A percentile compares a stretch with the other conserved stretches of the same genome.
Evolutionary conservation across 2,329 filamentous ascomycete species (phyloP).

Genomic region (Phialophora expanda): DNA sequence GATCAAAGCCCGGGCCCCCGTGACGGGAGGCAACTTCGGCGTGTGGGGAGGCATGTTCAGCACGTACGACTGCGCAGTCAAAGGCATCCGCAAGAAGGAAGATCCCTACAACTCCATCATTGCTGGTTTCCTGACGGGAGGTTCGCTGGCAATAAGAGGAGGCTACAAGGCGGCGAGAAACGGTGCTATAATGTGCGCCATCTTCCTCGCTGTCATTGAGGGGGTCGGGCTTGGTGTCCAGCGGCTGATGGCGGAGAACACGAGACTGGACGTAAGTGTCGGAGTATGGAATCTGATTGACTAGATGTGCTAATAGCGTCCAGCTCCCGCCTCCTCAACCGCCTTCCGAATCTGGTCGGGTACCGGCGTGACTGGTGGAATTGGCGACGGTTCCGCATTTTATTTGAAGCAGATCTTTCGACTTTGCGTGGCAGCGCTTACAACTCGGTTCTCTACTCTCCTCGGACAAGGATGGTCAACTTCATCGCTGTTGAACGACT

Average conservation of each 20-base stretch:
- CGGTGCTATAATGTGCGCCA: conserved; percentile 93
- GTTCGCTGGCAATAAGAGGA: conserved; percentile 86
- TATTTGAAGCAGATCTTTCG: conserved; percentile 30
- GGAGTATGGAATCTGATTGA: not conserved
- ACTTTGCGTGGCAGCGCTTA: conserved; percentile 20
- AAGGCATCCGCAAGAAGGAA: conserved; percentile 93
- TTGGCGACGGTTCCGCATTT: conserved; percentile 38
- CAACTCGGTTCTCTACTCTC: conserved; percentile 36
- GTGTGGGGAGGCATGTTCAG: conserved; percentile 97
- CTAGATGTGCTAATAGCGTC: conserved; percentile 16
- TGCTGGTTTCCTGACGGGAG: conserved; percentile 95
- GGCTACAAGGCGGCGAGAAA: conserved; percentile 91
- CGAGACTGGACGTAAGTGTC: conserved; percentile 72
- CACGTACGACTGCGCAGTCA: conserved; percentile 95
- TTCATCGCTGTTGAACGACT: conserved; percentile 20
- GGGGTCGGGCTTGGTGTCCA: conserved; percentile 96
- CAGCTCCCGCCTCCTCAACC: conserved; percentile 41
- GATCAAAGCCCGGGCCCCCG: conserved; percentile 95
- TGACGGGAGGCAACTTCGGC: conserved; percentile 96
- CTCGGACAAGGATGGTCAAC: conserved; percentile 18
- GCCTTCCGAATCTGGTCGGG: conserved; percentile 37
- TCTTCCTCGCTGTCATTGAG: conserved; percentile 93
- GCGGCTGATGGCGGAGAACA: conserved; percentile 89
- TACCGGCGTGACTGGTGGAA: conserved; percentile 39
- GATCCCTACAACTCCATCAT: conserved; percentile 98